Base-by-base conservation (phyloP, 1,284 basidiomycete species). In the Malassezia yamatoensis region DNA sequence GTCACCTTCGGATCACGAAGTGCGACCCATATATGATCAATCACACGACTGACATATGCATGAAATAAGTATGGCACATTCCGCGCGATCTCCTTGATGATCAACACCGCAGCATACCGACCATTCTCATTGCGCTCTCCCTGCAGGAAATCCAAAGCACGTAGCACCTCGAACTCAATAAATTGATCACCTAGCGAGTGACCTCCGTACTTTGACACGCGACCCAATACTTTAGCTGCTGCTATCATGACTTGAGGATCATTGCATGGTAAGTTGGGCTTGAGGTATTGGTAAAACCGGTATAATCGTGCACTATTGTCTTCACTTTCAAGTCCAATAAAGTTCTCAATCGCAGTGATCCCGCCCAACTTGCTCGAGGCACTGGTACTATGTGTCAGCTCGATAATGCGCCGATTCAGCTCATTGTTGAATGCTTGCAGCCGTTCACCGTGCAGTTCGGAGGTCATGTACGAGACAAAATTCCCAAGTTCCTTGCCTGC, bases 201-300 rank as follows among this genome's bases (percentile, higher is more conserved):
- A 1, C 87, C 87, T 40, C 87, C 86, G 54, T 86, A 83, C 58
- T 85, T 82, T 33, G 86, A 86, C 63, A 90, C 87, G 62, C 85
- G 81, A 0, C 87, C 87, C 20, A 89, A 80, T 1, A 85, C 87
- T 70, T 87, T 88, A 20, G 88, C 88, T 1, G 87, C 88, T 1
- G 86, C 83, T 45, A 89, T 80, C 88, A 90, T 90, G 67, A 90
- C 85, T 72, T 84, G 85, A 65, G 86, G 81, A 73, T 90, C 88
- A 60, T 82, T 81, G 70, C 86, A 86, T 7, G 87, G 88, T 16
- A 90, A 80, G 21, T 89, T 81, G 44, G 85, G 82, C 71, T 88
- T 88, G 76, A 89, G 85, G 77, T 90, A 90, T 78, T 90, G 89
- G 79, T 87, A 90, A 76, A 90, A 86, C 37, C 88, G 83, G 75